Evolutionary conservation across 2,329 filamentous ascomycete genomes (phyloP).

Genomic region (Stachybotrys elegans): DNA sequence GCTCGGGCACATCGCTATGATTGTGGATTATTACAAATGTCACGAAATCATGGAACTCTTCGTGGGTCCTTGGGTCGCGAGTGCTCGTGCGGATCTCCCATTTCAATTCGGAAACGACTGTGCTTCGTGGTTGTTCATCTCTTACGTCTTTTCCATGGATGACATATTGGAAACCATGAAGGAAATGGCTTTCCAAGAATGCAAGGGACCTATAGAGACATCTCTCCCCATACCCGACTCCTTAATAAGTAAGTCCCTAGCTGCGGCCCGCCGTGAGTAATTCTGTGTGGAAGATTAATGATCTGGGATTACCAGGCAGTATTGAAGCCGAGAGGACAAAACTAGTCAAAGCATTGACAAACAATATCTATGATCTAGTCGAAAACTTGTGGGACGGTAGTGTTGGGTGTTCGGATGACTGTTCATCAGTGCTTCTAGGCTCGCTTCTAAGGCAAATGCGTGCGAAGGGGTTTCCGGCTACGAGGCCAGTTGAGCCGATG

Average conservation of each 20-base stretch:
- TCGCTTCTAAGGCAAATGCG: neutral
- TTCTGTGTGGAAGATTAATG: neutral
- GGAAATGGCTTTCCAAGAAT: neutral
- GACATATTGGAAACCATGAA: neutral
- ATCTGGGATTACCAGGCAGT: neutral
- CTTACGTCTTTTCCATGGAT: neutral
- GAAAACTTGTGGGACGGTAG: neutral
- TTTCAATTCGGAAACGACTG: neutral
- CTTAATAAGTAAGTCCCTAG: neutral
- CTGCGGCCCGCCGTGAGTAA: neutral
- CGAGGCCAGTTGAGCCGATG: neutral
- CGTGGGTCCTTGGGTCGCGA: slow-evolving; percentile 1
- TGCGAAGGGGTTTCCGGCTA: neutral
- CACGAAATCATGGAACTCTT: slow-evolving; percentile 2
- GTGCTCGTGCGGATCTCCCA: neutral
- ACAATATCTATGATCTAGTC: neutral
- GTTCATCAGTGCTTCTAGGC: neutral
- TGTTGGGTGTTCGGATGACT: neutral
- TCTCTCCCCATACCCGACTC: neutral
- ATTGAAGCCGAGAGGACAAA: neutral
- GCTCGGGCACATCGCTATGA: neutral
- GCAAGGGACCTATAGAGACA: neutral
- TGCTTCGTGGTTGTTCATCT: neutral
- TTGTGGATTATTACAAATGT: slow-evolving; percentile 6
- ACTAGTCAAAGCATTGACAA: neutral